phyloP scores from a whole-genome alignment of 495 filamentous ascomycete species.

The Pseudotulostoma volvatum region DNA sequence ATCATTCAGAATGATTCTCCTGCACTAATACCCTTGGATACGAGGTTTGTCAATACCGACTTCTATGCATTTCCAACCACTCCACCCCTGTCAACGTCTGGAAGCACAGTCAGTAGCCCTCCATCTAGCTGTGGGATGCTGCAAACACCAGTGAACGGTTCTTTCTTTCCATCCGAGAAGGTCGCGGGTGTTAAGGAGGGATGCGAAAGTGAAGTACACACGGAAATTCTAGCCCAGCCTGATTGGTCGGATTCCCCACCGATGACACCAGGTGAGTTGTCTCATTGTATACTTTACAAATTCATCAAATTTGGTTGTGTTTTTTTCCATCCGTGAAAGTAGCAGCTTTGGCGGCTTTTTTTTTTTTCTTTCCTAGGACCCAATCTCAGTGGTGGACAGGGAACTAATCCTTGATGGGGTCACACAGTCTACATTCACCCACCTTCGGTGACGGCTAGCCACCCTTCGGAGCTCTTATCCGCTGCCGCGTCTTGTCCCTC shows the following conservation, averaged over 20 bases:
- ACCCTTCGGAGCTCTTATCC: constrained; percentile 57
- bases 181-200: constrained; percentile 70
- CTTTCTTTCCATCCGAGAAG: constrained; percentile 58
- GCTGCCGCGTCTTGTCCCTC: constrained; percentile 57
- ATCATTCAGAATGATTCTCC: constrained; percentile 50
- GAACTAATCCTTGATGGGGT: too few species aligned
- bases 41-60: constrained; percentile 51
- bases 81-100: constrained; percentile 71
- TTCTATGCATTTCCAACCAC: constrained; percentile 70
- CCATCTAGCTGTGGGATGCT: constrained; percentile 59
- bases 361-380: not conserved
- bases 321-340: constrained; percentile 2
- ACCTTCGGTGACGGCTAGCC: constrained; percentile 46
- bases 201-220: constrained; percentile 56
- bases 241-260: constrained; percentile 76
- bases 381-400: too few species aligned
- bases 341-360: constrained; percentile 1
- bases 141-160: constrained; percentile 65
- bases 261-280: constrained; percentile 79
- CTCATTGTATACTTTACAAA: constrained; percentile 8
- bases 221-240: constrained; percentile 57
- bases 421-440: constrained; percentile 77
- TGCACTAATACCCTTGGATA: constrained; percentile 59
- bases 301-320: too few species aligned
- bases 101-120: constrained; percentile 75